Percentiles rank a stretch among this genome's conserved stretches.
Evolutionary conservation across 192 early-diverging fungal species (phyloP).

Genomic region (Endogone sp.): DNA sequence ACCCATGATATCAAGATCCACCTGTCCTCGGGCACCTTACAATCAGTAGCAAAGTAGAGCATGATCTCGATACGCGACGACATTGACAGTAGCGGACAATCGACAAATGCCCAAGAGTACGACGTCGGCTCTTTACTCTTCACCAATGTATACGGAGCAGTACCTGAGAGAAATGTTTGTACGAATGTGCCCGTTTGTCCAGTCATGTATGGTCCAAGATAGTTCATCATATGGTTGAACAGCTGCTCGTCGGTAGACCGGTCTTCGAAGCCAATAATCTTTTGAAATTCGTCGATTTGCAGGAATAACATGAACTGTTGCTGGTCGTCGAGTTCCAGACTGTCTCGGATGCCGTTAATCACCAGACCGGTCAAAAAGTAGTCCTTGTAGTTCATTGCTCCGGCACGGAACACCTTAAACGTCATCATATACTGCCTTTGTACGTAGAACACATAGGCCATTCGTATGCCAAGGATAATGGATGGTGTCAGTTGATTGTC

Average conservation of each 20-base stretch:
- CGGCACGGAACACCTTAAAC: neutral
- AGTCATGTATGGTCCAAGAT: constrained; percentile 11
- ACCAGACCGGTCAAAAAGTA: neutral
- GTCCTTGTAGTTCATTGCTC: neutral
- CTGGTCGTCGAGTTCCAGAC: neutral
- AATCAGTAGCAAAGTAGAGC: constrained; percentile 1
- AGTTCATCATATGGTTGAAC: constrained; percentile 9
- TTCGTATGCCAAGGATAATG: constrained; percentile 7
- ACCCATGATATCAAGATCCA: neutral
- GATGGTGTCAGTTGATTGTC: neutral
- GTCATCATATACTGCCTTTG: constrained; percentile 1
- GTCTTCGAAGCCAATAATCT: constrained; percentile 3
- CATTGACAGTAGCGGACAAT: constrained; percentile 10
- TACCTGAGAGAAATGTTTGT: constrained; percentile 18
- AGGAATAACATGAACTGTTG: constrained; percentile 13
- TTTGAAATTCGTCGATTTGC: constrained; percentile 16
- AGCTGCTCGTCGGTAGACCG: constrained; percentile 6
- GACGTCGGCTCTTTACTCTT: constrained; percentile 8
- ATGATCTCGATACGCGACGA: constrained; percentile 15
- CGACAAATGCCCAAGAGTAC: constrained; percentile 14
- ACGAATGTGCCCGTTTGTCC: constrained; percentile 6
- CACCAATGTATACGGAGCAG: constrained; percentile 5
- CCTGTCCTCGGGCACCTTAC: too few species aligned
- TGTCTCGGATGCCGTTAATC: constrained; percentile 8
- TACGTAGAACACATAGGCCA: constrained; percentile 15